Base-by-base conservation (phyloP, 257 asterid species). In the Forsythia suspensa region DNA sequence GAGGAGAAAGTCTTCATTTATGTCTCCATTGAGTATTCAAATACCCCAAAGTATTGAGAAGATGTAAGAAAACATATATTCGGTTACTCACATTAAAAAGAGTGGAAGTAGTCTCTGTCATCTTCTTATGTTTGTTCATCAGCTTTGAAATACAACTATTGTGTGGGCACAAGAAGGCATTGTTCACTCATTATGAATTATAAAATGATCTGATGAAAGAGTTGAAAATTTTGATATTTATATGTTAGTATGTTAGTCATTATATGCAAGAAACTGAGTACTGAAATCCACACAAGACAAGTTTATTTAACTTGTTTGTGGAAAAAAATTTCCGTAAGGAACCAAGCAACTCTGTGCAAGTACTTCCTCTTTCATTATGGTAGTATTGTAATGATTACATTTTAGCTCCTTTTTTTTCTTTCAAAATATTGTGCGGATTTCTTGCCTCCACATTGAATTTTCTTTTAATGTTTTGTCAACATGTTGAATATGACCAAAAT, bases 41-140 rank as follows among this genome's bases (percentile, higher is more conserved):
- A 71, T 91, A 75, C 98, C 98, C 46, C 81, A 82, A 84, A 92
- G 80, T 86, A 92, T 89, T 87, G 96, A 92, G 84, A 95, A 95
- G 88, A 85, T 95, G 99, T 93, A 79, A 82, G 96, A 74, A 55
- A 70, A 71, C 66, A 61, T 61, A 41, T 75, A 37, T 80, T 39
- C 36, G 6, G 34, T 70, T 68, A 65, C 7, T 42, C 38, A 44
- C 70, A 76, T 75, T 70, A 61, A 12, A 20, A 71, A 81, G 15
- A 36, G 68, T 80, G 18, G 72, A 41, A 61, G 69, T 24, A 63
- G 69, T 20, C 37, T 20, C 38, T 61, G 34, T 55, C 65, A 55
- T 55, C 65, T 16, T 52, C 63, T 61, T 61, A 21, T 16, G 15
- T 61, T 61, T 24, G 3, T 21, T 70, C 34, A 42, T 77, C 3